These are phyloP conservation scores for Microstegium vimineum DNA, from an alignment of 176 grass and related monocot species.

Conservation along the genomic window DNA sequence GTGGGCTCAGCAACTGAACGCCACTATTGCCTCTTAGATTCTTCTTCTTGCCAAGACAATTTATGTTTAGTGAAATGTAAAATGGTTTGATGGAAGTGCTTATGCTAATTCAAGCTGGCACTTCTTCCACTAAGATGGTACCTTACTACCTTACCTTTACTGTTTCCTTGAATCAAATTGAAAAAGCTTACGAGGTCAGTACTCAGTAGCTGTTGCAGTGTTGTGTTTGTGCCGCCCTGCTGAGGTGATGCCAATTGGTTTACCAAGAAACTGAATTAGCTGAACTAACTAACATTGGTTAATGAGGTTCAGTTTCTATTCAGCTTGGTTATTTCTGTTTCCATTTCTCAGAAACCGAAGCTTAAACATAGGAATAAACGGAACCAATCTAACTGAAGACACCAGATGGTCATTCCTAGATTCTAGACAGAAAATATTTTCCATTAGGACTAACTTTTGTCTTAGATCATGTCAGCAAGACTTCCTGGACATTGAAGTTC, in stretches of 20 bases:
- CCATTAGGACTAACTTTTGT: background rate
- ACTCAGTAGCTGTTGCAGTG: background rate
- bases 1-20: background rate
- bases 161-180: background rate
- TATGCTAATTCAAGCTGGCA: background rate
- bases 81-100: background rate
- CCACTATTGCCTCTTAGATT: background rate
- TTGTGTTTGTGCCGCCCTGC: background rate
- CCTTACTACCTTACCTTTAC: background rate
- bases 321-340: background rate
- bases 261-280: background rate
- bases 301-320: background rate
- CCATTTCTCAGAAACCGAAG: background rate
- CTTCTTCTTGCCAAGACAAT: background rate
- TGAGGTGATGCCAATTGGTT: background rate
- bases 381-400: background rate
- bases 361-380: background rate
- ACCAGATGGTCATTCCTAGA: background rate
- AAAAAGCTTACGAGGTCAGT: background rate
- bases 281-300: background rate
- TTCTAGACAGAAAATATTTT: background rate
- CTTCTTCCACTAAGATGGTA: background rate
- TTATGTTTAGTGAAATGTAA: background rate
- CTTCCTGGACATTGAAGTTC: background rate
- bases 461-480: background rate